Evolutionary conservation across 1,139 yeast genomes (phyloP).

Genomic region (Suhomyces choctaworum): DNA sequence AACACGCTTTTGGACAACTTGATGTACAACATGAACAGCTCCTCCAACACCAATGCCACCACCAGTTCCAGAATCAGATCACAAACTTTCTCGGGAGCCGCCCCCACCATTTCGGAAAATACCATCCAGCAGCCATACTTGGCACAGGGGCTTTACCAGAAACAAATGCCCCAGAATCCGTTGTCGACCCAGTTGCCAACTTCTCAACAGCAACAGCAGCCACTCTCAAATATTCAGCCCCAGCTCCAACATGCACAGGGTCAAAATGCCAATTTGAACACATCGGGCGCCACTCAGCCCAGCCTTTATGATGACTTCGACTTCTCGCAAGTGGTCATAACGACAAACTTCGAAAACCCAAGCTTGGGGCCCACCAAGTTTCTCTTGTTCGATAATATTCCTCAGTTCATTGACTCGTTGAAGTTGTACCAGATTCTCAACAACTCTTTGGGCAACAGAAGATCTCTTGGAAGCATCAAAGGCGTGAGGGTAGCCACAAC

Average conservation of each 20-base stretch:
- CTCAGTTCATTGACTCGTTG: slow-evolving; percentile 44
- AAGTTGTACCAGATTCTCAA: slow-evolving; percentile 37
- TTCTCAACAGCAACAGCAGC: slow-evolving; percentile 19
- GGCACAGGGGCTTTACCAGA: slow-evolving; percentile 7
- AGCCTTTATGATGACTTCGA: slow-evolving; percentile 57
- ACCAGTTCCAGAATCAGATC: slow-evolving; percentile 36
- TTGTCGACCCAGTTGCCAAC: slow-evolving; percentile 26
- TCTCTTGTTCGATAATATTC: slow-evolving; percentile 75
- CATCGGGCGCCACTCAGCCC: slow-evolving; percentile 25
- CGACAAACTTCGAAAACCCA: slow-evolving; percentile 68
- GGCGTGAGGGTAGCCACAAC: slow-evolving; percentile 57
- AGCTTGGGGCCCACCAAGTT: slow-evolving; percentile 76
- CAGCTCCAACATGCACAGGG: neutral
- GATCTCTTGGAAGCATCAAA: slow-evolving; percentile 28
- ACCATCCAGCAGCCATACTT: slow-evolving; percentile 9
- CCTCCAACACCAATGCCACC: slow-evolving; percentile 12
- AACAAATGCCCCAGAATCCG: slow-evolving; percentile 8
- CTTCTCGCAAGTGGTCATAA: slow-evolving; percentile 39
- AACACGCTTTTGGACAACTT: slow-evolving; percentile 35
- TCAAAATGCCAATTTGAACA: slow-evolving; percentile 5
- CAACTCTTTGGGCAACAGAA: slow-evolving; percentile 28
- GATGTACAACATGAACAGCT: slow-evolving; percentile 24
- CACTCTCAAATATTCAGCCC: neutral
- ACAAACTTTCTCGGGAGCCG: slow-evolving; percentile 45
- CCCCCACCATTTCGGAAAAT: slow-evolving; percentile 27